phyloP scores from a whole-genome alignment of 2,329 filamentous ascomycete genomes.

The Albifimbria verrucaria region DNA sequence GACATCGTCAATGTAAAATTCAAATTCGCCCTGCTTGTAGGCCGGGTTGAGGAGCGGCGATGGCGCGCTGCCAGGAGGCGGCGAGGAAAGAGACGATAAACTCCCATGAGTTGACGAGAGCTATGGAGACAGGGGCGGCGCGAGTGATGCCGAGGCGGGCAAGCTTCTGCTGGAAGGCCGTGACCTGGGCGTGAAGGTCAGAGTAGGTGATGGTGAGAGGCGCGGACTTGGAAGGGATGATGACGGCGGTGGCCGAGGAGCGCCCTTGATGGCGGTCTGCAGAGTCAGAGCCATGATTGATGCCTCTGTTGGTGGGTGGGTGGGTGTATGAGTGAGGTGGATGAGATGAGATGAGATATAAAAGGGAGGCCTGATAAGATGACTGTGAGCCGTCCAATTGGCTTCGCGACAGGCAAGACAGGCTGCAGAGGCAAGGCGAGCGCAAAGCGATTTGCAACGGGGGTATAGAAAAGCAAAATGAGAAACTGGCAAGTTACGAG shows the following conservation, averaged over 20 bases:
- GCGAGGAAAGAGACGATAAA: slow-evolving; percentile 86
- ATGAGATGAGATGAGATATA: not conserved
- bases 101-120: slow-evolving; percentile 79
- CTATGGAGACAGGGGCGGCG: slow-evolving; percentile 74
- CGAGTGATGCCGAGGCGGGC: slow-evolving; percentile 69
- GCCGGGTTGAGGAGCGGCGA: slow-evolving; percentile 82
- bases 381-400: no score
- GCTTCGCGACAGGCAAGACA: no score
- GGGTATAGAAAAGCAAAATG: no score
- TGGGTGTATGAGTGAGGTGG: not conserved
- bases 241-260: slow-evolving; percentile 56
- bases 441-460: no score
- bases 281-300: slow-evolving; percentile 40
- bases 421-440: no score
- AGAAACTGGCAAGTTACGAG: no score
- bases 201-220: slow-evolving; percentile 68
- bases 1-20: slow-evolving; percentile 88
- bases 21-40: slow-evolving; percentile 87
- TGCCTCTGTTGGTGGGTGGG: slow-evolving; percentile 1
- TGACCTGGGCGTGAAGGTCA: slow-evolving; percentile 62
- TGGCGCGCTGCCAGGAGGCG: slow-evolving; percentile 77
- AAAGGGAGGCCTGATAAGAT: not conserved
- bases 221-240: slow-evolving; percentile 64
- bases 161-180: slow-evolving; percentile 72
- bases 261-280: slow-evolving; percentile 47